Evolutionary conservation across 495 filamentous ascomycete genomes (phyloP).

Genomic region (Penicillium turbatum): DNA sequence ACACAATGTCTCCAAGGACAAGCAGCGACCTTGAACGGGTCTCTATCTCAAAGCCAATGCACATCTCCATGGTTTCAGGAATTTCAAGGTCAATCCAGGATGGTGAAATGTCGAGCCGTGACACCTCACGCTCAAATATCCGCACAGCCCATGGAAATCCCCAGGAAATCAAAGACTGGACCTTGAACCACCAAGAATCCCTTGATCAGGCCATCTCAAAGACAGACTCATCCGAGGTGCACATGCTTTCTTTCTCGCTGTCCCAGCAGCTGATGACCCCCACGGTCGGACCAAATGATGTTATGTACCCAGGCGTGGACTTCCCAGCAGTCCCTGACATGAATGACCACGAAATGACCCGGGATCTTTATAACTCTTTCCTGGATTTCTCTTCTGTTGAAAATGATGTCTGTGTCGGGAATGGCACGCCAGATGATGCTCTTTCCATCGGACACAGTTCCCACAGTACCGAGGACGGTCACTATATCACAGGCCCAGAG

Average conservation of each 20-base stretch:
- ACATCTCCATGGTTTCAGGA: conserved; percentile 36
- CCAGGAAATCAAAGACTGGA: conserved; percentile 42
- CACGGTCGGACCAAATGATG: conserved; percentile 41
- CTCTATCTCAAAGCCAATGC: conserved; percentile 38
- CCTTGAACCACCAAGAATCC: conserved; percentile 37
- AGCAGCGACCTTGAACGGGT: conserved; percentile 36
- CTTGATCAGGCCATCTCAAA: conserved; percentile 38
- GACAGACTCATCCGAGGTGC: conserved; percentile 43
- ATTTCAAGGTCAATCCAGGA: conserved; percentile 42
- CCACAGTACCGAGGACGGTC: conserved; percentile 37
- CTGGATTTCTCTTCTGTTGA: conserved; percentile 45
- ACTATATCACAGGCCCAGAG: conserved; percentile 34
- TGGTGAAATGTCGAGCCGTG: conserved; percentile 47
- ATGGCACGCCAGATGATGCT: conserved; percentile 41
- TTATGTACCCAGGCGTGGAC: conserved; percentile 44
- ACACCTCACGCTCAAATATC: conserved; percentile 41
- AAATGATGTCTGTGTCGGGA: conserved; percentile 40
- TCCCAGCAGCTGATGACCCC: conserved; percentile 44
- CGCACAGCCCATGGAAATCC: conserved; percentile 34
- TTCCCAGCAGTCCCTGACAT: conserved; percentile 40
- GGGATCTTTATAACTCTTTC: conserved; percentile 42
- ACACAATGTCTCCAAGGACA: conserved; percentile 39
- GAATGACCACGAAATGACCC: conserved; percentile 36
- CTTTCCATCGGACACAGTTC: conserved; percentile 42
- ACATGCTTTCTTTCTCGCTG: conserved; percentile 46